A percentile compares a stretch with the other conserved stretches of the same genome.
Evolutionary conservation across 139 green algal species (phyloP).

Genomic region (Tetratostichococcus sp.): DNA sequence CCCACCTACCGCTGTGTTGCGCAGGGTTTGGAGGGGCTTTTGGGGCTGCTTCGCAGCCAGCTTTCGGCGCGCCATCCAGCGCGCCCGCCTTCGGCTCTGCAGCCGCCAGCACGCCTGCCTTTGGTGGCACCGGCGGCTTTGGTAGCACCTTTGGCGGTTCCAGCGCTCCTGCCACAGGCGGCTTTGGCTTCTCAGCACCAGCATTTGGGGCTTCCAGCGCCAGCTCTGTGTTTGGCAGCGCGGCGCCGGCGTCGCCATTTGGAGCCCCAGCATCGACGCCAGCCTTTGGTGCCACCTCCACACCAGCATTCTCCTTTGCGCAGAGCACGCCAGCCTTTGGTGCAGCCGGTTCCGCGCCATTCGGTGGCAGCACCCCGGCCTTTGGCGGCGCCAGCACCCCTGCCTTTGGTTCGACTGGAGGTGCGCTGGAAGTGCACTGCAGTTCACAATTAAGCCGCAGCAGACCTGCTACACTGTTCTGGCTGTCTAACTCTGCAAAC

Average conservation of each 20-base stretch:
- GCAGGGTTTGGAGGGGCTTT: background rate
- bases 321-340: constrained; percentile 28
- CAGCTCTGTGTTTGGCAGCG: constrained; percentile 21
- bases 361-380: constrained; percentile 14
- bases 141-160: constrained; percentile 10
- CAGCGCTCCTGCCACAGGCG: constrained; percentile 3
- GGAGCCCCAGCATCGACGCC: background rate
- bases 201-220: constrained; percentile 7
- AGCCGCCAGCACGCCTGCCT: constrained; percentile 25
- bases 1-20: too few relatives aligned
- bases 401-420: constrained; percentile 36
- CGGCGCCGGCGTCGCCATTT: constrained; percentile 9
- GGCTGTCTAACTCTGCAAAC: too few relatives aligned
- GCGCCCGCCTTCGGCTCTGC: constrained; percentile 42
- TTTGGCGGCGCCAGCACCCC: constrained; percentile 45
- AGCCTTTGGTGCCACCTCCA: constrained; percentile 25
- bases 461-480: too few relatives aligned
- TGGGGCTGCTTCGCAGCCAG: constrained; percentile 6
- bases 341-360: background rate
- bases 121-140: constrained; percentile 35
- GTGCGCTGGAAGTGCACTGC: background rate
- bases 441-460: too few relatives aligned
- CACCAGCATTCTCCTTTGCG: background rate
- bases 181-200: constrained; percentile 23
- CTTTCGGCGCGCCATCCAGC: constrained; percentile 22